Evolutionary conservation across 179 eudicot species (phyloP), one percentile per base, ranked within the genome.

Genomic region (Carnegiea gigantea): DNA sequence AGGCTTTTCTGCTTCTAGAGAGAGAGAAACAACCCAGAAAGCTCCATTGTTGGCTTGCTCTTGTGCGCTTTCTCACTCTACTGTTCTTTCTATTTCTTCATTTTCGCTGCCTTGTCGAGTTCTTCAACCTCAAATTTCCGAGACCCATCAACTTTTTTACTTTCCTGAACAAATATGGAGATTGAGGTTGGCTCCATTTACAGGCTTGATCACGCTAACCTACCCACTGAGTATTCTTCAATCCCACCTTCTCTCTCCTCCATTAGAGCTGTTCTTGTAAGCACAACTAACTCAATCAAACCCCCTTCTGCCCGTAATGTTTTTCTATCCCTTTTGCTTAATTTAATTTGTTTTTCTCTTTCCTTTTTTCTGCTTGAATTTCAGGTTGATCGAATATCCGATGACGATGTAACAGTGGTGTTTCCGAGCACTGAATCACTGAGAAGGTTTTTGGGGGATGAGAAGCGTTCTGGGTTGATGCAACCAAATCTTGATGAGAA

Each of bases 401-500:
- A 86, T 78, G 74, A 75, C 51, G 88, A 83, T 48, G 86, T 94
- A 7, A 83, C 94, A 4, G 91, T 94, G 79, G 83, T 89, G 76
- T 95, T 53, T 70, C 99, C 99, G 9, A 95, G 98, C 85, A 77
- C 71, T 64, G 38, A 76, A 20, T 92, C 98, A 3, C 79, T 95
- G 11, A 76, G 79, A 43, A 83, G 44, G 14, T 92, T 89, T 75
- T 91, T 94, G 82, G 71, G 80, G 59, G 62, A 48, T 70, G 83
- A 76, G 59, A 81, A 67, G 67, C 78, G 80, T 24, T 80, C 23
- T 64, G 87, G 80, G 38, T 85, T 85, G 43, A 82, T 89, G 79
- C 92, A 89, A 75, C 99, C 99, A 24, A 85, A 82, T 76, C 76
- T 95, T 78, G 98, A 94, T 80, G 89, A 87, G 79, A 85, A 83